Evolutionary conservation across 495 filamentous ascomycete species (phyloP).

Genomic region (Glutinoglossum americanum): DNA sequence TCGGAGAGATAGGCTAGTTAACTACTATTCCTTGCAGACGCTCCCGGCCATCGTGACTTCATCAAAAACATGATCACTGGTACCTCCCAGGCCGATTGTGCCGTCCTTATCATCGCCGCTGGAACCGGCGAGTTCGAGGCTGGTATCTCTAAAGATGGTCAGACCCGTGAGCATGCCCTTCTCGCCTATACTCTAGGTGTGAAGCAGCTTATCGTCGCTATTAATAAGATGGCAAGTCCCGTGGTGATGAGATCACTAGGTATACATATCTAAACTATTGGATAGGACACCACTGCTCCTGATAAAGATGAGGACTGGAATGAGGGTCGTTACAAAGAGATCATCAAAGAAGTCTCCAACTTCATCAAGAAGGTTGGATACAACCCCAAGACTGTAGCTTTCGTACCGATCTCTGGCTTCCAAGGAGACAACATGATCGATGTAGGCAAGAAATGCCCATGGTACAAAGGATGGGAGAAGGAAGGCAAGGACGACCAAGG

Average conservation of each 20-base stretch:
- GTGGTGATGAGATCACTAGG: no score
- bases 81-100: conserved; percentile 98
- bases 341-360: conserved; percentile 99
- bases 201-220: conserved; percentile 98
- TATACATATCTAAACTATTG: no score
- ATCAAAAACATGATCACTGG: conserved; percentile 99
- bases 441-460: conserved; percentile 78
- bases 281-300: conserved; percentile 80
- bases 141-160: conserved; percentile 99
- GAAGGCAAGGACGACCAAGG: conserved; percentile 81
- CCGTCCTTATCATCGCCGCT: conserved; percentile 98
- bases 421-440: conserved; percentile 99
- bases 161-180: conserved; percentile 99
- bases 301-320: no score
- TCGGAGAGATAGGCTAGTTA: conserved; percentile 6
- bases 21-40: conserved; percentile 34
- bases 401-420: conserved; percentile 99
- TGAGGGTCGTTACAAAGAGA: conserved; percentile 90
- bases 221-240: conserved; percentile 81
- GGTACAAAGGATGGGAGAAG: conserved; percentile 99
- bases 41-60: conserved; percentile 99
- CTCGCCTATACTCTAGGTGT: conserved; percentile 99
- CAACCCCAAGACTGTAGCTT: conserved; percentile 95
- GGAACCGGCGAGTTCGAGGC: conserved; percentile 99
- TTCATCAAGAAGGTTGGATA: conserved; percentile 99